Evolutionary conservation across 768 basidiomycete species (phyloP).

Genomic region (Lentinula edodes): DNA sequence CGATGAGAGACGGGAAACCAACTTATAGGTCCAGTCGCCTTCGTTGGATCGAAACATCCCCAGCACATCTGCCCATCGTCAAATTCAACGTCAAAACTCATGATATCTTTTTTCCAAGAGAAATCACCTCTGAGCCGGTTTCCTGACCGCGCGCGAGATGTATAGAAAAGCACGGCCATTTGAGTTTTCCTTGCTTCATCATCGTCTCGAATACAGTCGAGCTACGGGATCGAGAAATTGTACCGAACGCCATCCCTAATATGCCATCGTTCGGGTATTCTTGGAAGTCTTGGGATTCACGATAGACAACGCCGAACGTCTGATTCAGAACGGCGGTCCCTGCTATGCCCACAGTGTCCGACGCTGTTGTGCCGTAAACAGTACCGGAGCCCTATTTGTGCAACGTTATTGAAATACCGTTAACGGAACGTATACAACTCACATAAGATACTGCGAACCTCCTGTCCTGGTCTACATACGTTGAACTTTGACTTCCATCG

Average conservation of each 20-base stretch:
- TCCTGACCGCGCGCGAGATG: constrained; percentile 38
- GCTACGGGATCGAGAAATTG: constrained; percentile 38
- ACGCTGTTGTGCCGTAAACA: constrained; percentile 42
- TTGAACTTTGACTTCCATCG: constrained; percentile 30
- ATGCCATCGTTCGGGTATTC: constrained; percentile 50
- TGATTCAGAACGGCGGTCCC: constrained; percentile 39
- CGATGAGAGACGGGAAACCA: constrained; percentile 33
- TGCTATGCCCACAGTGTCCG: constrained; percentile 47
- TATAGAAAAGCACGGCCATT: constrained; percentile 49
- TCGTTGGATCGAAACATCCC: constrained; percentile 26
- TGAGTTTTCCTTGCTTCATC: constrained; percentile 33
- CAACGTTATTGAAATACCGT: background rate
- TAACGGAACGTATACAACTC: constrained; percentile 8
- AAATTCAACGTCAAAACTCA: constrained; percentile 26
- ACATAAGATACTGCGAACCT: constrained; percentile 43
- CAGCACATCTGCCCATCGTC: constrained; percentile 11
- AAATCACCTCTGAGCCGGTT: constrained; percentile 43
- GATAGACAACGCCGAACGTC: constrained; percentile 48
- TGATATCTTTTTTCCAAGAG: background rate
- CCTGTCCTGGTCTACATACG: constrained; percentile 27
- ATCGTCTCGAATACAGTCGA: constrained; percentile 66
- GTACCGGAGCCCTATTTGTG: constrained; percentile 45
- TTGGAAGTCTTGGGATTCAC: constrained; percentile 44
- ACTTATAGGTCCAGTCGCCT: constrained; percentile 19
- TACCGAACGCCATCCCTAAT: constrained; percentile 56